Percentiles rank a stretch among this genome's conserved stretches.
Conservation (phyloP, 768 basidiomycete genomes). For the Termitomyces sp. region DNA sequence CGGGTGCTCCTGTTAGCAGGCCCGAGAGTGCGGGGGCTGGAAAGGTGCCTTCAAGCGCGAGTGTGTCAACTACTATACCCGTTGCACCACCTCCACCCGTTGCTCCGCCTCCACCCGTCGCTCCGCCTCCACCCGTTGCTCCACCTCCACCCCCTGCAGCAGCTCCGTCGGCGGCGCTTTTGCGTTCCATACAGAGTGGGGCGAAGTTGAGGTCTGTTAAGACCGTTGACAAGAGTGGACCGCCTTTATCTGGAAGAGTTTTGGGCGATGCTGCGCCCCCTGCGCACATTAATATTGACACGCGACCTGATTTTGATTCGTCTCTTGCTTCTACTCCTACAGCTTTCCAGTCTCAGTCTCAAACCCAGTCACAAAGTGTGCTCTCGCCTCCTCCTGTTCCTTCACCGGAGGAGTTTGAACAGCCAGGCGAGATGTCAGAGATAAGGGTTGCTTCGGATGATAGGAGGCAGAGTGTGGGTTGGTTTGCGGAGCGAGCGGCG, state of each 20-base stretch:
- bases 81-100: constrained; percentile 21
- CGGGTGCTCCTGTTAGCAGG: constrained; percentile 28
- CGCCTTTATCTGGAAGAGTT: constrained; percentile 67
- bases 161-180: constrained; percentile 34
- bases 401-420: constrained; percentile 6
- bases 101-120: constrained; percentile 23
- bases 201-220: constrained; percentile 63
- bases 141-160: constrained; percentile 29
- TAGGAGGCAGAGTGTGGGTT: constrained; percentile 80
- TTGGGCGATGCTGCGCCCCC: constrained; percentile 72
- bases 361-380: constrained; percentile 4
- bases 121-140: constrained; percentile 26
- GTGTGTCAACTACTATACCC: constrained; percentile 4
- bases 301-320: constrained; percentile 35
- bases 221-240: constrained; percentile 79
- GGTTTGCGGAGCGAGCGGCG: constrained; percentile 85
- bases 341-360: background rate
- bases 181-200: constrained; percentile 78
- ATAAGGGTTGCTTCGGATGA: constrained; percentile 25
- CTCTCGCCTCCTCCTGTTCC: constrained; percentile 13
- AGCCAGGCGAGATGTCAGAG: constrained; percentile 25
- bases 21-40: constrained; percentile 47
- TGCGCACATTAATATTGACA: constrained; percentile 51
- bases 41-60: constrained; percentile 1
- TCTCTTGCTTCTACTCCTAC: constrained; percentile 24